phyloP scores from a whole-genome alignment of 306 rosid genomes.

The Pyrus pyrifolia region DNA sequence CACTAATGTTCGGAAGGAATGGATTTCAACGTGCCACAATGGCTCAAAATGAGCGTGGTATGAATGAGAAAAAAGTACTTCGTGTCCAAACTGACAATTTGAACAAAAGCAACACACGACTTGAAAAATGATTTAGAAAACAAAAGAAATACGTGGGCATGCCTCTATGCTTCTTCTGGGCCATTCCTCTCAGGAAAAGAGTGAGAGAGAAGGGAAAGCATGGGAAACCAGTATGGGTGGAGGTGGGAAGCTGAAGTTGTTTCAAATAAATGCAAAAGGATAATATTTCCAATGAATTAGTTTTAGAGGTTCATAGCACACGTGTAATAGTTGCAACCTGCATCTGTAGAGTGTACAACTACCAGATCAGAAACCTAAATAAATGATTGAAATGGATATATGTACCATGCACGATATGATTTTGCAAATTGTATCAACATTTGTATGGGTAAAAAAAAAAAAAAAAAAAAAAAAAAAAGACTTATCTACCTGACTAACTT shows the following conservation, averaged over 20 bases:
- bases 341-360: not conserved
- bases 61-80: not conserved
- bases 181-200: not conserved
- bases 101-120: not conserved
- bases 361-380: not conserved
- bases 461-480: not conserved
- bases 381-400: not conserved
- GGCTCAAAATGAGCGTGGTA: not conserved
- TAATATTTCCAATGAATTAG: not conserved
- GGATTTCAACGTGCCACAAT: not conserved
- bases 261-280: not conserved
- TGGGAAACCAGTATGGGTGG: not conserved
- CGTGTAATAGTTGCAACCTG: not conserved
- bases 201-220: not conserved
- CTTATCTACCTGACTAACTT: constrained; percentile 57
- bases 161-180: not conserved
- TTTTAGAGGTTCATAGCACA: not conserved
- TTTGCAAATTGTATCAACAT: not conserved
- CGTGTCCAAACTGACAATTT: not conserved
- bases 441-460: not conserved
- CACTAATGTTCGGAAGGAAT: not conserved
- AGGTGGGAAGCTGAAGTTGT: not conserved
- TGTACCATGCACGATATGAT: not conserved
- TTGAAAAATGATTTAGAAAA: not conserved
- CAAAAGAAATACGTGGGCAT: not conserved